These are phyloP conservation scores for Colletotrichum spinosum DNA, from an alignment of 2,329 filamentous ascomycete genomes.

Conservation along the genomic window DNA sequence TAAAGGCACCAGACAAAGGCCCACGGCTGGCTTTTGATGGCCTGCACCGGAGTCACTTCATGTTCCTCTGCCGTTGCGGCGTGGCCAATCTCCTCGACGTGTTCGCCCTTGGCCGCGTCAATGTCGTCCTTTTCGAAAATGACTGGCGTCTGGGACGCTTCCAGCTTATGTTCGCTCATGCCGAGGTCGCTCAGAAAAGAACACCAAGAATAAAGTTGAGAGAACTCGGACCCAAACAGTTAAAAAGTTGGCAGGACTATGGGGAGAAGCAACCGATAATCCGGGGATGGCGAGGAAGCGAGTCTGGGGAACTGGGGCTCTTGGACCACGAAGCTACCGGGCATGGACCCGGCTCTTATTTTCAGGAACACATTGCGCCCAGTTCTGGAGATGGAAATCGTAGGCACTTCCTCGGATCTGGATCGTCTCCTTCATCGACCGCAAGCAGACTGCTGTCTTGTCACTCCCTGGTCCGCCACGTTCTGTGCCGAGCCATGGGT, in stretches of 20 bases:
- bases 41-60: slow-evolving; percentile 34
- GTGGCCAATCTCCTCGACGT: slow-evolving; percentile 28
- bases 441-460: neutral
- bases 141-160: slow-evolving; percentile 17
- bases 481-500: neutral
- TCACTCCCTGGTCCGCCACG: neutral
- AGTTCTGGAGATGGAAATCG: neutral
- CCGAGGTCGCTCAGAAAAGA: neutral
- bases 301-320: slow-evolving; percentile 27
- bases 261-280: slow-evolving; percentile 20
- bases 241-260: slow-evolving; percentile 3
- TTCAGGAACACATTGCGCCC: neutral
- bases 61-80: slow-evolving; percentile 22
- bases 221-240: neutral
- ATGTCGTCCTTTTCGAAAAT: slow-evolving; percentile 28
- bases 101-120: slow-evolving; percentile 30
- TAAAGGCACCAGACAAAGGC: slow-evolving; percentile 52
- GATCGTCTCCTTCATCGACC: slow-evolving; percentile 22
- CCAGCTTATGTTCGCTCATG: slow-evolving; percentile 18
- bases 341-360: slow-evolving; percentile 31
- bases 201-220: neutral
- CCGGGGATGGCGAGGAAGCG: slow-evolving; percentile 19
- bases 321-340: slow-evolving; percentile 1
- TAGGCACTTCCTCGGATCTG: slow-evolving; percentile 34
- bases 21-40: slow-evolving; percentile 43